Evolutionary conservation across 345 rosid species (phyloP), one percentile per base, ranked within the genome.

Genomic region (Brassica rapa): DNA sequence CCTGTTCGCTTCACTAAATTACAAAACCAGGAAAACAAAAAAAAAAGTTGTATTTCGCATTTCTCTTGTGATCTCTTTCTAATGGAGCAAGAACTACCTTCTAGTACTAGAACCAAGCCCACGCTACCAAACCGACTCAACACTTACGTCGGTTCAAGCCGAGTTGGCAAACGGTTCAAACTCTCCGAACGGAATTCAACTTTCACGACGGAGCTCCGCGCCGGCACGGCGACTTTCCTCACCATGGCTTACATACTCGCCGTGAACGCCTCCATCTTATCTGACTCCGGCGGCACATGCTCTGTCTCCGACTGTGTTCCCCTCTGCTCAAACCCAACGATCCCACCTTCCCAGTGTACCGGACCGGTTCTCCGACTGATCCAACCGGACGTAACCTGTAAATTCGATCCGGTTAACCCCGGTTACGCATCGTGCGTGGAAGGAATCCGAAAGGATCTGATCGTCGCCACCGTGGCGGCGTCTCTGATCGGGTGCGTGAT

Each of bases 231-330:
- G 49, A 92, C 94, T 60, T 94, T 94, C 30, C 90, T 94, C 41
- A 94, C 98, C 87, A 89, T 94, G 98, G 98, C 98, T 35, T 94
- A 94, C 68, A 94, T 94, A 81, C 89, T 94, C 62, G 98, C 98
- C 62, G 98, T 94, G 56, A 94, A 94, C 86, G 98, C 98, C 46
- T 92, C 97, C 21, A 94, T 94, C 84, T 87, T 94, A 49, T 53
- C 97, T 15, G 98, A 94, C 80, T 89, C 95, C 33, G 98, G 98
- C 37, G 98, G 95, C 33, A 82, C 98, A 11, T 94, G 98, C 87
- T 85, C 87, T 66, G 97, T 94, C 57, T 76, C 93, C 4, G 98
- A 94, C 57, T 94, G 98, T 66, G 41, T 94, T 21, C 90, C 89
- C 0, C 90, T 94, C 71, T 94, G 98, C 60, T 94, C 98, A 0